A percentile compares a stretch with the other conserved stretches of the same genome.
Conservation (phyloP, 495 filamentous ascomycete genomes). For the Rusavskia elegans region DNA sequence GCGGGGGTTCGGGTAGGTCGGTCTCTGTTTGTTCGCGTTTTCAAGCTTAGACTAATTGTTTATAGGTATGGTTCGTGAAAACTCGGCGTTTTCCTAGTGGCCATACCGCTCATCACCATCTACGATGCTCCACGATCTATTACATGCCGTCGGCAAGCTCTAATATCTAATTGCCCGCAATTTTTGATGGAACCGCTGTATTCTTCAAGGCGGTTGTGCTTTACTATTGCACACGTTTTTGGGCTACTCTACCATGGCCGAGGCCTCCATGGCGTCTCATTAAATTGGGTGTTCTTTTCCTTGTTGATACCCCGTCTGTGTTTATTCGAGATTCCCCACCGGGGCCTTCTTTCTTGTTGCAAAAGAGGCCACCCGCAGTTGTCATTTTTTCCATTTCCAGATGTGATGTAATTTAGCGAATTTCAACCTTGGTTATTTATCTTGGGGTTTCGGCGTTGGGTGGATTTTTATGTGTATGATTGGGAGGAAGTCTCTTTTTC, state of each 20-base stretch:
- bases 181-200: neutral
- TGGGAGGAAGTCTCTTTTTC: neutral
- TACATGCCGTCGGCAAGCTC: neutral
- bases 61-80: neutral
- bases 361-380: neutral
- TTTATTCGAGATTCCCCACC: neutral
- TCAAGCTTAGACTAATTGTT: too few relatives aligned
- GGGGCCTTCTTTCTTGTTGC: neutral
- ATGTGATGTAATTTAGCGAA: too few relatives aligned
- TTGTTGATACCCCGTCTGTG: neutral
- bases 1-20: conserved; percentile 3
- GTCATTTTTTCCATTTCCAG: neutral
- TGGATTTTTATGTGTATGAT: neutral
- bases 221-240: neutral
- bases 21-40: neutral
- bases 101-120: neutral
- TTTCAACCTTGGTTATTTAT: too few relatives aligned
- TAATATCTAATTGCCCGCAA: neutral
- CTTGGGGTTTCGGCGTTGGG: neutral
- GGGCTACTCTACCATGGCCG: neutral
- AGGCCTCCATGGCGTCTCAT: neutral
- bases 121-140: neutral
- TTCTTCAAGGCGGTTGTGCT: neutral
- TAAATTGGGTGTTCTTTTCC: neutral
- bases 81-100: neutral